A percentile compares a stretch with the other conserved stretches of the same genome.
These are phyloP conservation scores for Patellifolia procumbens DNA, from an alignment of 179 eudicot species.

Conservation along the genomic window DNA sequence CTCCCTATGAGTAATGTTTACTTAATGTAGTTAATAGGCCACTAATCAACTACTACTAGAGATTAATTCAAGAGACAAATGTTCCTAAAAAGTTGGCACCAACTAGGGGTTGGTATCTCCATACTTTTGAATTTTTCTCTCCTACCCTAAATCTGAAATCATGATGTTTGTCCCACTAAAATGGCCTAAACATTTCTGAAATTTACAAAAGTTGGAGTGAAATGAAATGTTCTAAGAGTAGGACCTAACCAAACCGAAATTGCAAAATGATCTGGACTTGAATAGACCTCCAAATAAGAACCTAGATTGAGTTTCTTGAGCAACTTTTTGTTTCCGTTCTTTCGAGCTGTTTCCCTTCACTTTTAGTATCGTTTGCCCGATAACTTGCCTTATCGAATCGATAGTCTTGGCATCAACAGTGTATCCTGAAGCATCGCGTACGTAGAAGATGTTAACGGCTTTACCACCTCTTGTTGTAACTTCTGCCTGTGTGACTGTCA, in stretches of 20 bases:
- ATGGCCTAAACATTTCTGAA: slow-evolving; percentile 9
- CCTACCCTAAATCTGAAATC: slow-evolving; percentile 17
- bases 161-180: slow-evolving; percentile 13
- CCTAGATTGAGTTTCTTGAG: slow-evolving; percentile 81
- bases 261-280: slow-evolving; percentile 84
- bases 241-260: slow-evolving; percentile 80
- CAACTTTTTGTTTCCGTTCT: slow-evolving; percentile 43
- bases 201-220: slow-evolving; percentile 28
- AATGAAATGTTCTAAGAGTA: slow-evolving; percentile 43
- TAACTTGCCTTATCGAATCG: slow-evolving; percentile 71
- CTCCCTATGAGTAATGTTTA: background rate
- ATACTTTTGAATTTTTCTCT: slow-evolving; percentile 7
- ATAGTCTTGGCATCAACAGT: slow-evolving; percentile 80
- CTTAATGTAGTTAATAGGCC: slow-evolving; percentile 7
- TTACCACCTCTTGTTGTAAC: slow-evolving; percentile 80
- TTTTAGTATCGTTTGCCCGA: slow-evolving; percentile 87
- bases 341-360: slow-evolving; percentile 61
- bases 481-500: slow-evolving; percentile 79
- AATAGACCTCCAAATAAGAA: slow-evolving; percentile 89
- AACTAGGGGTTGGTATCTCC: slow-evolving; percentile 32
- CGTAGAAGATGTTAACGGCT: slow-evolving; percentile 86
- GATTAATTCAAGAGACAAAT: background rate
- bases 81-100: slow-evolving; percentile 26
- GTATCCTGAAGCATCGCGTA: slow-evolving; percentile 83
- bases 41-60: slow-evolving; percentile 3